These are phyloP conservation scores for Saccharum officinarum DNA, from an alignment of 176 grass and related monocot genomes.

Conservation along the genomic window DNA sequence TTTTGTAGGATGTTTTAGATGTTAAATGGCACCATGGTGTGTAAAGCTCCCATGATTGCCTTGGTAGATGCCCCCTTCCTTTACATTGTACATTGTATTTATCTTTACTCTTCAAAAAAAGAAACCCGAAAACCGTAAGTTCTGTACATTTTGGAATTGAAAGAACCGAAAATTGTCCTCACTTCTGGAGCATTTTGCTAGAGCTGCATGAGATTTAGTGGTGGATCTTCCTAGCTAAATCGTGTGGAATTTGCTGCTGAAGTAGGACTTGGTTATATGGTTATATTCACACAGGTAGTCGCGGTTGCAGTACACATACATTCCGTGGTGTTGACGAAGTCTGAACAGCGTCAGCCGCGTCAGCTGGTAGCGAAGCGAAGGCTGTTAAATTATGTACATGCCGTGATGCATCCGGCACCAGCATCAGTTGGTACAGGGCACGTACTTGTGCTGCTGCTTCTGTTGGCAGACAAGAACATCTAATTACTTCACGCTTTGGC, in stretches of 20 bases:
- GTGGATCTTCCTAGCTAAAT: background rate
- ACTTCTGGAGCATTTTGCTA: background rate
- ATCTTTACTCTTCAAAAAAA: background rate
- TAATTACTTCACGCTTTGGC: too few relatives aligned
- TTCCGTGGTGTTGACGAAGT: background rate
- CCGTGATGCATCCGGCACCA: background rate
- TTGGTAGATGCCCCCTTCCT: background rate
- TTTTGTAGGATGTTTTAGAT: conserved; percentile 45
- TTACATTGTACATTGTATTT: conserved; percentile 37
- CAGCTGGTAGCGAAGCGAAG: background rate
- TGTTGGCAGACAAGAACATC: background rate
- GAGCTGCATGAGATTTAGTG: background rate
- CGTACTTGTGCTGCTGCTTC: too few relatives aligned
- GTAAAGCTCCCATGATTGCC: conserved; percentile 24
- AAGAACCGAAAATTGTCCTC: background rate
- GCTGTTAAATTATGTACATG: background rate
- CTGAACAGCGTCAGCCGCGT: too few relatives aligned
- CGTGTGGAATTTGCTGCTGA: background rate
- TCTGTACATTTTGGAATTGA: conserved; percentile 20
- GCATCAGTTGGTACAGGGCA: background rate
- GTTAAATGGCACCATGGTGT: conserved; percentile 17
- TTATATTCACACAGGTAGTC: too few relatives aligned
- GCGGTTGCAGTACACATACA: background rate
- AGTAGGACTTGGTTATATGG: background rate
- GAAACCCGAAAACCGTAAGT: background rate